These are phyloP conservation scores for Cercis canadensis DNA, from an alignment of 306 rosid species.

Conservation along the genomic window DNA sequence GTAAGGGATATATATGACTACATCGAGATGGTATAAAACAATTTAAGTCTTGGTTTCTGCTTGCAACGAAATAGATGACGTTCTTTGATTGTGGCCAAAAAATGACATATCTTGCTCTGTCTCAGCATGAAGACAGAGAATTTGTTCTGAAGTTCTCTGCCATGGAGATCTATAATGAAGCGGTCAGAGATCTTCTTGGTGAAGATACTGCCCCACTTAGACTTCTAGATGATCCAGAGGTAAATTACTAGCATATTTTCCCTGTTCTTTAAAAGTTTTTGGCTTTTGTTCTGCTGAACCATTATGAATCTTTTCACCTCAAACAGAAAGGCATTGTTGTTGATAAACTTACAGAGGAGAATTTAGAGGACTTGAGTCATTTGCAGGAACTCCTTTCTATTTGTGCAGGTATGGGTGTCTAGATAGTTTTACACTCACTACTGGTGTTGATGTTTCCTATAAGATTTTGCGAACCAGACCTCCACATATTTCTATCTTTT, in stretches of 20 bases:
- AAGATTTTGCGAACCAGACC: slow-evolving; percentile 27
- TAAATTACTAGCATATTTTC: slow-evolving; percentile 33
- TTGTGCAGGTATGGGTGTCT: slow-evolving; percentile 66
- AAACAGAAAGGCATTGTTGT: slow-evolving; percentile 84
- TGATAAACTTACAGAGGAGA: slow-evolving; percentile 83
- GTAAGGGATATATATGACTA: slow-evolving; percentile 68
- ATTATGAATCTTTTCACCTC: slow-evolving; percentile 25
- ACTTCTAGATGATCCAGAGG: slow-evolving; percentile 95
- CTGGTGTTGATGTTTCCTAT: slow-evolving; percentile 15
- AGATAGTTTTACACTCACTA: slow-evolving; percentile 4
- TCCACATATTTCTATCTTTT: neutral
- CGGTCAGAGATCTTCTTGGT: slow-evolving; percentile 79
- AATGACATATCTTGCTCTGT: slow-evolving; percentile 38
- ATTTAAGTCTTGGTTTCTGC: neutral
- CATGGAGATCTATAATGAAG: slow-evolving; percentile 93
- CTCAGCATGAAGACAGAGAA: slow-evolving; percentile 72
- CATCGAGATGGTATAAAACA: slow-evolving; percentile 62
- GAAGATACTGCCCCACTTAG: slow-evolving; percentile 61
- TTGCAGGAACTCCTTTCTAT: slow-evolving; percentile 66
- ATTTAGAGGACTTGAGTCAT: slow-evolving; percentile 60
- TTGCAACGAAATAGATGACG: slow-evolving; percentile 1
- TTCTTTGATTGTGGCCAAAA: slow-evolving; percentile 20
- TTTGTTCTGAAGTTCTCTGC: slow-evolving; percentile 86
- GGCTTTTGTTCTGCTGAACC: slow-evolving; percentile 30
- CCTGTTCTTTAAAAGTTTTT: neutral